Evolutionary conservation across 805 yeast species (phyloP).

Genomic region (Lipomyces chichibuensis): DNA sequence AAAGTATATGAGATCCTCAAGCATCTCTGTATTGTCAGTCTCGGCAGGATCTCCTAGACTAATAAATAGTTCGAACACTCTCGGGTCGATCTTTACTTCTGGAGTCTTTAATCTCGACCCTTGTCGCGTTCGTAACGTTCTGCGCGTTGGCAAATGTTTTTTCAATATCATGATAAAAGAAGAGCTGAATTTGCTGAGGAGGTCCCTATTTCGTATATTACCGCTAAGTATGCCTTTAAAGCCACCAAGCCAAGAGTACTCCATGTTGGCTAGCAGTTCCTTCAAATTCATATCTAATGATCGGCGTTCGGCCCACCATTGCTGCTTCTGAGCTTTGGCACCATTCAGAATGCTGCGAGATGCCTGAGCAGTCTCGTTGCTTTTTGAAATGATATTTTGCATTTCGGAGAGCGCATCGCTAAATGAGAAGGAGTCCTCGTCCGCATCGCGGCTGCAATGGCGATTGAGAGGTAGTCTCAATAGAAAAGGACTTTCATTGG

Average conservation of each 20-base stretch:
- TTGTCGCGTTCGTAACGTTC: constrained; percentile 39
- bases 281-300: constrained; percentile 61
- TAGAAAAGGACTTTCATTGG: constrained; percentile 49
- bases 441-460: constrained; percentile 51
- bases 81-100: constrained; percentile 48
- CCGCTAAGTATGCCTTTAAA: constrained; percentile 64
- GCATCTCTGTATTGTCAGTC: constrained; percentile 45
- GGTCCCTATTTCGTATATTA: constrained; percentile 39
- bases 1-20: constrained; percentile 68
- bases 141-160: constrained; percentile 56
- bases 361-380: constrained; percentile 53
- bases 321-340: constrained; percentile 55
- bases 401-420: constrained; percentile 53
- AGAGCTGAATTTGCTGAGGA: constrained; percentile 45
- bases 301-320: constrained; percentile 80
- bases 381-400: constrained; percentile 57
- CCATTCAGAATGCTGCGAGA: constrained; percentile 18
- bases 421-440: constrained; percentile 51
- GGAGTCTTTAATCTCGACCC: constrained; percentile 9
- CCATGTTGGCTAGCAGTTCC: constrained; percentile 59
- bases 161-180: constrained; percentile 49
- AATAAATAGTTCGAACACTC: constrained; percentile 56
- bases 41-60: constrained; percentile 50
- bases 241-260: constrained; percentile 75
- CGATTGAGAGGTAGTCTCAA: constrained; percentile 65